Conservation (phyloP, 805 yeast species). For the Wickerhamiella allomyrinae region DNA sequence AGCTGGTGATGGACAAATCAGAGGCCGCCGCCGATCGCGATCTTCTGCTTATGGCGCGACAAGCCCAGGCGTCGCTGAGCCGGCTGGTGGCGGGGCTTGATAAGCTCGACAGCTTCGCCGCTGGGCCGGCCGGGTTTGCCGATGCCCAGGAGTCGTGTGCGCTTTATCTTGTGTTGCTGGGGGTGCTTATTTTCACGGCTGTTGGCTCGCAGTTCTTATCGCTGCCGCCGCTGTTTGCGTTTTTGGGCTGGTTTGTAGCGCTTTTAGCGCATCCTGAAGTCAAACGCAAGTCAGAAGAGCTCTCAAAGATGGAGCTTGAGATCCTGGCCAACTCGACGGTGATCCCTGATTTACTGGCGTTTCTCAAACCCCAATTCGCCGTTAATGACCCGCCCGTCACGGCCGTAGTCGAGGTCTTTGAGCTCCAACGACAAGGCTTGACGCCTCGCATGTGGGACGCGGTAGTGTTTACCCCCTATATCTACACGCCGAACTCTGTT, state of each 20-base stretch:
- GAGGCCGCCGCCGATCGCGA: slow-evolving; percentile 11
- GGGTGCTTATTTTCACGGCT: slow-evolving; percentile 21
- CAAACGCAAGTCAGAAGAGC: slow-evolving; percentile 19
- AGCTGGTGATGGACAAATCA: slow-evolving; percentile 4
- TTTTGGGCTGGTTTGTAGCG: slow-evolving; percentile 42
- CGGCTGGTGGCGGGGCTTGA: slow-evolving; percentile 38
- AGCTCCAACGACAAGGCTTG: slow-evolving; percentile 52
- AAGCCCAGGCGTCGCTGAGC: slow-evolving; percentile 48
- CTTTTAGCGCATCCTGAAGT: slow-evolving; percentile 47
- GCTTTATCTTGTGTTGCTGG: slow-evolving; percentile 31
- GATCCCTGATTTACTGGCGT: slow-evolving; percentile 25
- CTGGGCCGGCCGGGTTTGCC: slow-evolving; percentile 52
- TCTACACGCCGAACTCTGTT: slow-evolving; percentile 40
- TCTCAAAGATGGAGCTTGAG: slow-evolving; percentile 14
- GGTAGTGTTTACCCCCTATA: slow-evolving; percentile 38
- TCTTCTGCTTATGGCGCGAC: slow-evolving; percentile 13
- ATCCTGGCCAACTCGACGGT: slow-evolving; percentile 18
- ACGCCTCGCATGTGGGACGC: slow-evolving; percentile 49
- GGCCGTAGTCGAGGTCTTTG: slow-evolving; percentile 60
- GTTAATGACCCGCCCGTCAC: slow-evolving; percentile 57
- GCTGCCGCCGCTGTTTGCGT: slow-evolving; percentile 45
- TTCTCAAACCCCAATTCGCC: slow-evolving; percentile 33
- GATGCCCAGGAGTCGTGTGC: slow-evolving; percentile 56
- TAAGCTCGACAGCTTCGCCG: slow-evolving; percentile 38
- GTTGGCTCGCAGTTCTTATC: slow-evolving; percentile 32